A percentile compares a stretch with the other conserved stretches of the same genome.
Conservation (phyloP, 495 filamentous ascomycete species). For the Rhypophila decipiens region DNA sequence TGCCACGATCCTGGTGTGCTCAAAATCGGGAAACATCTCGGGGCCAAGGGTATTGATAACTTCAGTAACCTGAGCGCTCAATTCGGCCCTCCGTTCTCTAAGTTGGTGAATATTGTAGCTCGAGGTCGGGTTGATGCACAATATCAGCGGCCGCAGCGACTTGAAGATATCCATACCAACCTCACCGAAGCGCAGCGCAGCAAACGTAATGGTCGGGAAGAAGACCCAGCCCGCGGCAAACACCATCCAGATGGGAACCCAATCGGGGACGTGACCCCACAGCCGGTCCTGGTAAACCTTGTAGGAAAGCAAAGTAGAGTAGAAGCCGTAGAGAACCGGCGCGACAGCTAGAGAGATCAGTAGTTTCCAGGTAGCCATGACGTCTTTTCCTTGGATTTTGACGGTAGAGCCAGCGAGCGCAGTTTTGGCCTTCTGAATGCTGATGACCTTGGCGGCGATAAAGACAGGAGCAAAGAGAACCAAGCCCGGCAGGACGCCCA, state of each 20-base stretch:
- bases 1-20: conserved; percentile 69
- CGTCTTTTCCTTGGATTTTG: conserved; percentile 88
- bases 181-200: conserved; percentile 90
- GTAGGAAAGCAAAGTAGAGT: conserved; percentile 65
- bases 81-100: conserved; percentile 60
- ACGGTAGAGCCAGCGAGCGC: conserved; percentile 89
- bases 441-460: conserved; percentile 79
- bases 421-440: conserved; percentile 82
- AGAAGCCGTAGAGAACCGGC: conserved; percentile 76
- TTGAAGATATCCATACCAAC: conserved; percentile 98
- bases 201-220: conserved; percentile 87
- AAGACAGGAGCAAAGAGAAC: conserved; percentile 90
- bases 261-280: conserved; percentile 69
- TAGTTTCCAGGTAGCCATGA: conserved; percentile 98
- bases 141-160: conserved; percentile 81
- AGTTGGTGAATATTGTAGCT: conserved; percentile 79
- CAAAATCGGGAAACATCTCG: conserved; percentile 96
- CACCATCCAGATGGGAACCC: conserved; percentile 74
- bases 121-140: conserved; percentile 79
- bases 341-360: conserved; percentile 86
- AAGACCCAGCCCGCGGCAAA: conserved; percentile 64
- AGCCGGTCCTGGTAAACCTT: conserved; percentile 78
- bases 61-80: conserved; percentile 79
- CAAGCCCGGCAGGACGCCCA: conserved; percentile 80
- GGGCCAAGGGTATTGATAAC: conserved; percentile 93